Evolutionary conservation across 495 filamentous ascomycete genomes (phyloP), one percentile per base, ranked within the genome.

Genomic region (Penicillium steckii): DNA sequence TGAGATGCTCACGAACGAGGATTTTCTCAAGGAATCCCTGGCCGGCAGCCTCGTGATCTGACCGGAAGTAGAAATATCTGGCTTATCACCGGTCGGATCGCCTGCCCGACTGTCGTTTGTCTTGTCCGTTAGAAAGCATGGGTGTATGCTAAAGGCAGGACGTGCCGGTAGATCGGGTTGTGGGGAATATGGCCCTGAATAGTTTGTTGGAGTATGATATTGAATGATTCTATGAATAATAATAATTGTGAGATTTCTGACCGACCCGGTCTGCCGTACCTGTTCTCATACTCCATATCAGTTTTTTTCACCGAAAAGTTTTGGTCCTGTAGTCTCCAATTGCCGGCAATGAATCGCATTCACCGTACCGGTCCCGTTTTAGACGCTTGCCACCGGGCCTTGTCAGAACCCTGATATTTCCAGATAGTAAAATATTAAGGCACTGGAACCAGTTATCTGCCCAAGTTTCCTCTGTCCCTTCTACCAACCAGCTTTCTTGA

Each of bases 381-480:
- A 54, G 41, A 52, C 56, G 56, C 52, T 63, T 63, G 60, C 60
- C 60, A 63, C 60, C 60, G 60, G 60, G 25, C 18, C 53, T 52
- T 53, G 30, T 22, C 38, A 41, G 17, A 23, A 22, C 9, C 9
- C 46, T 25, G 38, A 33, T 43, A 26, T 21, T 13, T 23, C 21
- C 32, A 57, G 41, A 52, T 53, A 53, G 50, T 47, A 18, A 21
- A 22, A 23, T 53, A 46, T 41, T 55, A 41, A 41, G 38, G 38
- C 8, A 17, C 38, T 41, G 38, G 9, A 41, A 23, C 21, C 8
- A 12, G 19, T 3, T n/a, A 41, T 37, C 33, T 7, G 33, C 38
- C 9, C 19, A 22, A 5, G 23, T 19, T 23, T 19, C 23, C 46
- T 48, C 44, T 9, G 2, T 21, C 18, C 13, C 32, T 29, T 8